Conservation (phyloP, 202 grass and related monocot genomes). For the Brachypodium distachyon region DNA sequence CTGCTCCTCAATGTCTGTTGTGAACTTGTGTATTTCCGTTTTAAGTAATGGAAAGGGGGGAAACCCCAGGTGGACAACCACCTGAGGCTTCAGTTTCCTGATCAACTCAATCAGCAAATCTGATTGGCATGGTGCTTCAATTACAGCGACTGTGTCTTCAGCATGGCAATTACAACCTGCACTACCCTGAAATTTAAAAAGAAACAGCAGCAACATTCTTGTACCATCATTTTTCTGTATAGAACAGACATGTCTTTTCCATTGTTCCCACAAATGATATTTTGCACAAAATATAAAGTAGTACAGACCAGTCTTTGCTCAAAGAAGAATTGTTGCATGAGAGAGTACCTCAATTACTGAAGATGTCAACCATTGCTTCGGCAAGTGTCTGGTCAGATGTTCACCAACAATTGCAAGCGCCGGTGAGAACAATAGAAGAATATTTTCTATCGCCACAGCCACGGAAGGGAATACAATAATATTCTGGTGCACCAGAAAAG, state of each 20-base stretch:
- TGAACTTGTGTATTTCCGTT: no score
- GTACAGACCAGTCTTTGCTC: no score
- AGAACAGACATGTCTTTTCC: not conserved
- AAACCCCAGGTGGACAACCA: no score
- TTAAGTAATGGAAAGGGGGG: no score
- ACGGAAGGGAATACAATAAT: slow-evolving; percentile 84
- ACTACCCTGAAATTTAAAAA: slow-evolving; percentile 44
- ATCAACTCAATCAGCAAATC: slow-evolving; percentile 93
- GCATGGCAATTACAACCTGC: no score
- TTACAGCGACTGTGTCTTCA: slow-evolving; percentile 60
- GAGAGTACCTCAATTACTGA: slow-evolving; percentile 68
- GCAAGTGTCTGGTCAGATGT: slow-evolving; percentile 88
- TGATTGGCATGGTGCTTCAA: slow-evolving; percentile 90
- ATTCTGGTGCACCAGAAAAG: slow-evolving; percentile 56
- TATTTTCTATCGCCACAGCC: slow-evolving; percentile 91
- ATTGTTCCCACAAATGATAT: not conserved
- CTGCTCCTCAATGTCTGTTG: no score
- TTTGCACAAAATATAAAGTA: no score
- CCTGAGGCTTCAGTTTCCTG: slow-evolving; percentile 76
- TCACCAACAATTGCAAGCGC: slow-evolving; percentile 95
- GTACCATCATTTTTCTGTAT: not conserved
- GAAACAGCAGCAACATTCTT: not conserved
- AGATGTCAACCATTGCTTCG: slow-evolving; percentile 89
- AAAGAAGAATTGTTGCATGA: not conserved
- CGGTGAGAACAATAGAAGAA: slow-evolving; percentile 76